Evolutionary conservation across 257 asterid species (phyloP).

Genomic region (Linaria vulgaris): DNA sequence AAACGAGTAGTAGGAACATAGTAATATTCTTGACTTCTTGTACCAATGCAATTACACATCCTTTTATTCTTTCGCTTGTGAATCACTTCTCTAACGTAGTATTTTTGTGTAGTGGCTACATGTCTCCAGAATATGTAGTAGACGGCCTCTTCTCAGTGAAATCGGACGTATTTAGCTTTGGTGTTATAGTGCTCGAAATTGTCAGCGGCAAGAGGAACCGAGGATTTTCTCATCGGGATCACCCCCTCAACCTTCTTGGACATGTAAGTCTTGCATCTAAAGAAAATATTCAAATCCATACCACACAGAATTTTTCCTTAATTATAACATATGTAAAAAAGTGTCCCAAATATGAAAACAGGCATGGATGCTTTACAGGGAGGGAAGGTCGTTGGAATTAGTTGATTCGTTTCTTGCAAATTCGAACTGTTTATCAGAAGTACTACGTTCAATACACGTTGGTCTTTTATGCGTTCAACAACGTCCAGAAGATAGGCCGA

Average conservation of each 20-base stretch:
- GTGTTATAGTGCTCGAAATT: conserved; percentile 36
- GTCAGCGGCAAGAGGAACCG: too few relatives aligned
- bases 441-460: background rate
- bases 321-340: conserved; percentile 16
- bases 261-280: background rate
- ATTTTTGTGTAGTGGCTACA: conserved; percentile 34
- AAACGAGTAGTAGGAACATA: conserved; percentile 51
- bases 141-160: conserved; percentile 37
- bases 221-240: background rate
- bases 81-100: background rate
- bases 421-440: background rate
- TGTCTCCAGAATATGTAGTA: conserved; percentile 41
- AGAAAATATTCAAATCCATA: too few relatives aligned
- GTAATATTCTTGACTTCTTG: conserved; percentile 28
- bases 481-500: conserved; percentile 24
- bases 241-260: background rate
- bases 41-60: too few relatives aligned
- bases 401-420: background rate
- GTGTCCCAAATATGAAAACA: too few relatives aligned
- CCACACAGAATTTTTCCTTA: too few relatives aligned
- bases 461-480: conserved; percentile 11
- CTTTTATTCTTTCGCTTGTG: too few relatives aligned
- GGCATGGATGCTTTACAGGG: too few relatives aligned
- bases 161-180: conserved; percentile 42
- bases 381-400: conserved; percentile 4